Percentiles rank a stretch among this genome's conserved stretches.
phyloP scores from a whole-genome alignment of 108 stramenopile species.

The Stephanodiscus triporus region DNA sequence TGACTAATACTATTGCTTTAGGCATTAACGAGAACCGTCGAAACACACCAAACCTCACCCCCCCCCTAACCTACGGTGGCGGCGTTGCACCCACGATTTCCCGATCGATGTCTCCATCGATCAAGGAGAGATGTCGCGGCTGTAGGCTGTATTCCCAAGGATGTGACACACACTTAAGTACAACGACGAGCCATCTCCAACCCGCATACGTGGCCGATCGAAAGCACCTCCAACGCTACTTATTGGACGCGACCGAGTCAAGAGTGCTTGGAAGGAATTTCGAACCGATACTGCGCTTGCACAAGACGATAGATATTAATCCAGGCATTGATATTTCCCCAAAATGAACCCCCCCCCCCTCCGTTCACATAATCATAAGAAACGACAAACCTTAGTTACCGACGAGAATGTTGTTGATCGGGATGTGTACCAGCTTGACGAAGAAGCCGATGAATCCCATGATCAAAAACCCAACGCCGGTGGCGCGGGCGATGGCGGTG shows the following conservation, averaged over 20 bases:
- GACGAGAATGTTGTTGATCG: conserved; percentile 99
- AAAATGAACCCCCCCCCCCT: conserved; percentile 1
- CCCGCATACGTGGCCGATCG: conserved; percentile 40
- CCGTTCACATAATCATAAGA: background rate
- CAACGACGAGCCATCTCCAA: conserved; percentile 31
- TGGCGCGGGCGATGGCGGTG: conserved; percentile 89
- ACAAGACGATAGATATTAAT: background rate
- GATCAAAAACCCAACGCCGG: conserved; percentile 96
- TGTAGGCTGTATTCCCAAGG: conserved; percentile 4
- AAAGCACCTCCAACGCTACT: conserved; percentile 46
- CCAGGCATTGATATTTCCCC: background rate
- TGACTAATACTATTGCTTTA: conserved; percentile 5
- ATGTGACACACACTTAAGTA: background rate
- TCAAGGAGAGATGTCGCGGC: conserved; percentile 34
- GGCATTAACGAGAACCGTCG: background rate
- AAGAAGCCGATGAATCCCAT: conserved; percentile 99
- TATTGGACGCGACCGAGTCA: conserved; percentile 38
- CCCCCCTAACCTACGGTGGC: conserved; percentile 41
- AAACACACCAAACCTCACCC: background rate
- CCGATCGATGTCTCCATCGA: conserved; percentile 27
- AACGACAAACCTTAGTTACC: conserved; percentile 57
- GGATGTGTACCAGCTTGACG: conserved; percentile 99
- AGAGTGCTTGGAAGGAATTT: conserved; percentile 3
- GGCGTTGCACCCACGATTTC: conserved; percentile 41
- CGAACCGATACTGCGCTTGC: background rate